Evolutionary conservation across 164 flowering plant species (phyloP).

Genomic region (Berberis thunbergii): DNA sequence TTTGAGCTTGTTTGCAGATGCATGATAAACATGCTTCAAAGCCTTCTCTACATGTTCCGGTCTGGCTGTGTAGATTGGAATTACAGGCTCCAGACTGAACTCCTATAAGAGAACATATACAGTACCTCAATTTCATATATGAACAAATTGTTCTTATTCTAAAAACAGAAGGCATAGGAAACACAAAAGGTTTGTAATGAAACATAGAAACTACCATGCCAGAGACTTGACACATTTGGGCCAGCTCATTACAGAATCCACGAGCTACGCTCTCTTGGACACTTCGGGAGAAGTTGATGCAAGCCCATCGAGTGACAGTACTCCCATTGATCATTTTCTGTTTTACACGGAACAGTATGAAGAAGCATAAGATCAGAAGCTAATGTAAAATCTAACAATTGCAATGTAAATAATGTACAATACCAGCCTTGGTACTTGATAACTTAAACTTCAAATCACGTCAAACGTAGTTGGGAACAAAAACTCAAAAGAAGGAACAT

Average conservation of each 20-base stretch:
- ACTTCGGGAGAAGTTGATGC: conserved; percentile 70
- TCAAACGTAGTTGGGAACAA: too few relatives aligned
- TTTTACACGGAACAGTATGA: conserved; percentile 3
- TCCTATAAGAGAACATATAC: conserved; percentile 30
- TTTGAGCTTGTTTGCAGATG: conserved; percentile 46
- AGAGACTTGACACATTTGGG: conserved; percentile 81
- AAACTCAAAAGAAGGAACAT: too few relatives aligned
- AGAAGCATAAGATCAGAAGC: conserved; percentile 3
- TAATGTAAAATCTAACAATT: background rate
- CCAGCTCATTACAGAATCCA: conserved; percentile 67
- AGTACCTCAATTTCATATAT: background rate
- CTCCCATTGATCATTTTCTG: conserved; percentile 89
- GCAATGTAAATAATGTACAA: background rate
- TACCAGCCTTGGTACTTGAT: background rate
- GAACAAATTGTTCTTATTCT: background rate
- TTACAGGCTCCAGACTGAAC: conserved; percentile 63
- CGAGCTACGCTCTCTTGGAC: conserved; percentile 76
- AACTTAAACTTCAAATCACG: too few relatives aligned
- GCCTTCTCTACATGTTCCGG: conserved; percentile 80
- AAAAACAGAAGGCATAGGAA: background rate
- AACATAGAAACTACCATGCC: conserved; percentile 49
- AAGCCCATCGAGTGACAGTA: conserved; percentile 68
- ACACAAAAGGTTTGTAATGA: background rate
- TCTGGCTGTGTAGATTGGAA: conserved; percentile 52
- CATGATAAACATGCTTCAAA: conserved; percentile 56